Evolutionary conservation across 2,329 filamentous ascomycete species (phyloP), one percentile per base, ranked within the genome.

Genomic region (Sporothrix brasiliensis): DNA sequence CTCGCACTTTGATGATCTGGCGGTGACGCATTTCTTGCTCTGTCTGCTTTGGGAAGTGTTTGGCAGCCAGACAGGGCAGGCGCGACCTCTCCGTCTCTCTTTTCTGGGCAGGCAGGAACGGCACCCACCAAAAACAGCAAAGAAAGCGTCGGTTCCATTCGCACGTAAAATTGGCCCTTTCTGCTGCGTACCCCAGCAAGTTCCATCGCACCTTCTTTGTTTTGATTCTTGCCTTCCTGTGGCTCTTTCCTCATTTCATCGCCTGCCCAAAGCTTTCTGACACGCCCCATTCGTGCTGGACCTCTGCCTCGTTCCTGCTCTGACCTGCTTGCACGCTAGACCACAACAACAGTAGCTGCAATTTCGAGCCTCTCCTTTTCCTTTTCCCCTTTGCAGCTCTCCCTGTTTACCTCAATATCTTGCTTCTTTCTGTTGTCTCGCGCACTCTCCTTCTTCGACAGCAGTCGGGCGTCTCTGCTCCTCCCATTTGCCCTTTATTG

Each of bases 141-240:
- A 21, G 41, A 61, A 61, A 47, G 47, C 58, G 39, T 47, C 58
- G 27, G 58, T 47, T 61, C 58, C 58, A 52, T 66, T 52, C 47
- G 63, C 63, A 66, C 52, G 66, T 68, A 68, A 68, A 54, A 58
- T 68, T 68, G 66, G 39, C 50, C 3, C 49, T 24, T 19, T 52
- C 27, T 34, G 47, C 63, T 52, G 34, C 52, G 52, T 19, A 47
- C 50, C 66, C 66, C 66, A 68, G 54, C 67, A 68, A 68, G 67
- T 58, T 60, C 67, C 67, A 60, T 69, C 68, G 68, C 54, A 69
- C 53, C 47, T 69, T 67, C 66, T 69, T 72, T 72, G 71, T 72
- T 71, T 71, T 72, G 67, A 56, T 72, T 70, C 68, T 65, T 47
- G 34, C 11, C 24, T 47, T 19, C 13, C 24, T 52, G 49, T 53